Percentiles rank a stretch among this genome's conserved stretches.
Conservation (phyloP, 768 basidiomycete genomes). For the Leccinum variicolor region DNA sequence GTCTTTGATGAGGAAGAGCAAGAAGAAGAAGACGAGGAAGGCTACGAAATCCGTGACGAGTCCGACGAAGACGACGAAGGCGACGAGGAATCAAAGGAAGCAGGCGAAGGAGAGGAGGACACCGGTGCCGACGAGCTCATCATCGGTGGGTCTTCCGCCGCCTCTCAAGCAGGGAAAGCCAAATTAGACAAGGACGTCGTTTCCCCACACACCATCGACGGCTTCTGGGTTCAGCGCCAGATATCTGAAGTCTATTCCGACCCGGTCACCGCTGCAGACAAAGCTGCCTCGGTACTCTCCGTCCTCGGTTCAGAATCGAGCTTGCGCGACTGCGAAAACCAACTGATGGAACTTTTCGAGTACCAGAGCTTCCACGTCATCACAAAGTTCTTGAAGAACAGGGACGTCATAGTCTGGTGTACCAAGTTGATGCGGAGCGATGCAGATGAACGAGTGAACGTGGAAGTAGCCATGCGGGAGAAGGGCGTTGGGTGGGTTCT, state of each 20-base stretch:
- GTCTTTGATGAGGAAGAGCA: constrained; percentile 97
- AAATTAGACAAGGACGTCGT: constrained; percentile 76
- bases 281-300: constrained; percentile 78
- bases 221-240: constrained; percentile 97
- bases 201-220: constrained; percentile 89
- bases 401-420: constrained; percentile 96
- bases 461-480: constrained; percentile 98
- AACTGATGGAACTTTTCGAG: constrained; percentile 95
- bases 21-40: constrained; percentile 89
- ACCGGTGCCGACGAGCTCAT: constrained; percentile 69
- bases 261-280: constrained; percentile 90
- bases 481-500: constrained; percentile 96
- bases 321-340: constrained; percentile 91
- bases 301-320: constrained; percentile 85
- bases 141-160: constrained; percentile 67
- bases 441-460: constrained; percentile 84
- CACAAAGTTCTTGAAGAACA: constrained; percentile 88
- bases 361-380: constrained; percentile 90
- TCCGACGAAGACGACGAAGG: constrained; percentile 72
- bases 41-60: constrained; percentile 82
- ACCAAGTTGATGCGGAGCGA: constrained; percentile 91
- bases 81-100: constrained; percentile 39
- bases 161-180: constrained; percentile 39
- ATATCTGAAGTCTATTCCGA: constrained; percentile 90
- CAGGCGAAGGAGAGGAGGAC: constrained; percentile 44